Evolutionary conservation across 2,329 filamentous ascomycete species (phyloP), one percentile per base, ranked within the genome.

Genomic region (Trichoderma sp.): DNA sequence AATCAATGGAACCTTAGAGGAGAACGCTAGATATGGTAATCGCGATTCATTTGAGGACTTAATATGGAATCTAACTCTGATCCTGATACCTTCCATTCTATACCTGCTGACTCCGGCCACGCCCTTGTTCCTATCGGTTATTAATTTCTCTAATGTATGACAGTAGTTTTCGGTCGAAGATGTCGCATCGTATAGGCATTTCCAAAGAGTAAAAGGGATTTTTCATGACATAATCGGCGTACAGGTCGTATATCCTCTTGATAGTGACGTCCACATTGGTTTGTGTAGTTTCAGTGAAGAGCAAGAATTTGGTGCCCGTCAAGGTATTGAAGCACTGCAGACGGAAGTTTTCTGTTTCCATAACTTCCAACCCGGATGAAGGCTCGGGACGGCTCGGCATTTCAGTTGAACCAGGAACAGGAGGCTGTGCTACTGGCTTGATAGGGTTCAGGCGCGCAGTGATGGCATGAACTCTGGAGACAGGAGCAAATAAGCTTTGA

Each of bases 161-260:
- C 73, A 88, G 87, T 72, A 97, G 80, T 80, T 93, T 93, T 75
- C 94, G 86, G 79, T 99, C 96, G 83, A 97, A 99, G 75, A 93
- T 92, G 77, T 98, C 96, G 81, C 96, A 97, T 71, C 96, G 87
- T 66, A 99, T 89, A 7, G 96, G 96, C 94, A 98, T 99, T 83
- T 99, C 96, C 69, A 97, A 85, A 77, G 96, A 94, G 82, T 98
- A 98, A 78, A 99, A 99, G 0, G 96, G 96, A 80, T 99, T 99
- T 86, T 98, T 99, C 93, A 97, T 98, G 74, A 99, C 96, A 79
- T 93, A 98, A 81, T 99, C 96, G 62, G 93, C 88, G 83, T 98
- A 99, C 64, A 98, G 83, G 79, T 98, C 96, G 79, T 99, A 98
- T 75, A 97, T 91, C 79, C 89, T 91, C 77, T 89, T 87, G 74